Base-by-base conservation (phyloP, 2,329 filamentous ascomycete species). In the Xylariaceae sp. region DNA sequence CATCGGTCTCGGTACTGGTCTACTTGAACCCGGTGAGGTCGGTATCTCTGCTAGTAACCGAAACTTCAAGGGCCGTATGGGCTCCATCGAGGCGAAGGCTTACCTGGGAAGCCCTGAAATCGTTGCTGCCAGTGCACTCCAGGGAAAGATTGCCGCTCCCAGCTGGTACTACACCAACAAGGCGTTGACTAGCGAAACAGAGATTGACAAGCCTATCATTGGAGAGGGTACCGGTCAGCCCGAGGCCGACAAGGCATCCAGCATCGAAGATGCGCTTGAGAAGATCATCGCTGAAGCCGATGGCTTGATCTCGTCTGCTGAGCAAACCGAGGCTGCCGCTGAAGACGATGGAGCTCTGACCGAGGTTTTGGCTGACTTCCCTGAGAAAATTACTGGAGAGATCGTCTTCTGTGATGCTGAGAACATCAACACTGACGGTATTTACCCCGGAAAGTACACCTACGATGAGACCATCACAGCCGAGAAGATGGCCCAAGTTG, bases 371-470 rank as follows among this genome's bases (percentile, higher is more conserved):
- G 89, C 90, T 0, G 92, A 92, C 42, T 97, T 97, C 72, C 92
- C 92, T 0, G 88, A 92, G 67, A 86, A 85, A 63, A 85, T 97
- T 11, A 79, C 81, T 7, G 93, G 93, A 18, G 90, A 97, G 73
- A 95, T 97, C 60, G 68, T 75, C 71, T 56, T 72, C 74, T 75
- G 80, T 71, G 90, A 96, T 68, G 85, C 83, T 0, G 88, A 92
- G 45, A 71, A 70, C 51, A 85, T 97, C 72, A 90, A 94, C 75
- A 97, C 93, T 0, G 93, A 97, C 70, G 87, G 83, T 56, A 96
- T 97, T 72, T 97, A 97, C 73, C 89, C 92, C 0, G 91, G 90
- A 3, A 92, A 92, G 71, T 92, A 90, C 73, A 97, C 92, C 0
- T 97, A 97, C 75, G 90, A 95, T 71, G 92, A 97, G 70, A 82